Conservation (phyloP, 352 stramenopile genomes). For the Phytophthora litchii region DNA sequence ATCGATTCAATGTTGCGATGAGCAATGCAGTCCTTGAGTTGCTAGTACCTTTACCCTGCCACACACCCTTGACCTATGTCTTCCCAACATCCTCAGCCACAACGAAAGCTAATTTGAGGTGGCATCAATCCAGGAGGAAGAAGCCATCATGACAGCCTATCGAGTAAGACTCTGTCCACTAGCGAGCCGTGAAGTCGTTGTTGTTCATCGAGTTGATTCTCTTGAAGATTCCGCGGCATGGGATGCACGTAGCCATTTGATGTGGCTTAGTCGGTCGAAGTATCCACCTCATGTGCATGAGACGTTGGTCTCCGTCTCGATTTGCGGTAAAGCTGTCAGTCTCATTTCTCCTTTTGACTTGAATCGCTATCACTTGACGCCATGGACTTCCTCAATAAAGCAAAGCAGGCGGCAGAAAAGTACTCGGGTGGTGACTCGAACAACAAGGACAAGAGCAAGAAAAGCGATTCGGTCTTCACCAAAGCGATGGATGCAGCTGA, state of each 20-base stretch:
- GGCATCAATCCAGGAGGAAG: no score
- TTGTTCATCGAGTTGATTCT: slow-evolving; percentile 4
- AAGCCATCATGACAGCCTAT: no score
- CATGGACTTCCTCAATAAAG: slow-evolving; percentile 44
- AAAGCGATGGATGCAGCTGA: slow-evolving; percentile 36
- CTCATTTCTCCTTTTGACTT: slow-evolving; percentile 26
- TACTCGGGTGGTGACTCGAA: slow-evolving; percentile 16
- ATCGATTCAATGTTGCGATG: not conserved
- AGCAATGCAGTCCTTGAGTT: no score
- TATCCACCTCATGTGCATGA: slow-evolving; percentile 15
- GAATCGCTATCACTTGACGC: slow-evolving; percentile 1
- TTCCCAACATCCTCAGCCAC: no score
- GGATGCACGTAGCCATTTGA: slow-evolving; percentile 1
- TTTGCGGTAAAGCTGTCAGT: slow-evolving; percentile 12
- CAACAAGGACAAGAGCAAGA: slow-evolving; percentile 25
- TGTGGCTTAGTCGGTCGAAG: slow-evolving; percentile 1
- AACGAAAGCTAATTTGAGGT: no score
- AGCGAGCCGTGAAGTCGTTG: slow-evolving; percentile 10
- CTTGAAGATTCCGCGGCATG: slow-evolving; percentile 1
- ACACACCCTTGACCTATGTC: no score
- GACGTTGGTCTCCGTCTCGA: slow-evolving; percentile 14
- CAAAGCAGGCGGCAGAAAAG: slow-evolving; percentile 21
- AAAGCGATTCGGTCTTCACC: slow-evolving; percentile 26
- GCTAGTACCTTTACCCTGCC: no score
- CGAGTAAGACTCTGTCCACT: slow-evolving; percentile 3